These are phyloP conservation scores for Apiospora pterosperma DNA, from an alignment of 2,329 filamentous ascomycete genomes.

Conservation along the genomic window DNA sequence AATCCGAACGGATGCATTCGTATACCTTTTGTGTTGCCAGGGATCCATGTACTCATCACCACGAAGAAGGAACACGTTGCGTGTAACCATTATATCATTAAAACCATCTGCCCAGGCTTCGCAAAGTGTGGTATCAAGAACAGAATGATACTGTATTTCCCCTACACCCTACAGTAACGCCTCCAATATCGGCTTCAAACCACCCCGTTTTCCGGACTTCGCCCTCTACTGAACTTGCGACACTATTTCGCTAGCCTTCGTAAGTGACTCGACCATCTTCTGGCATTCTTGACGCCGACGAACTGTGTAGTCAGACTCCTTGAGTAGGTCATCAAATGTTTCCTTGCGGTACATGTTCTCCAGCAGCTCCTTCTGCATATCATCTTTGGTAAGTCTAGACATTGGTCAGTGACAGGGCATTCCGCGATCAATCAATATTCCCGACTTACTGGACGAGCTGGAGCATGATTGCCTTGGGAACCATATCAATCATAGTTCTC, in stretches of 20 bases:
- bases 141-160: neutral
- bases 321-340: slow-evolving; percentile 88
- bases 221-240: slow-evolving; percentile 62
- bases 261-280: slow-evolving; percentile 95
- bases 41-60: neutral
- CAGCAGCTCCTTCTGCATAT: slow-evolving; percentile 95
- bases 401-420: slow-evolving; percentile 14
- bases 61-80: neutral
- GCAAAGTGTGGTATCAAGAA: neutral
- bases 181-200: neutral
- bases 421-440: neutral
- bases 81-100: slow-evolving; percentile 1
- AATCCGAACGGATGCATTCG: neutral
- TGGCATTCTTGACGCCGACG: slow-evolving; percentile 95
- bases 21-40: neutral
- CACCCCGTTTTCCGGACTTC: neutral
- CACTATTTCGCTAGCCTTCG: slow-evolving; percentile 92
- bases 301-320: slow-evolving; percentile 97
- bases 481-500: slow-evolving; percentile 99
- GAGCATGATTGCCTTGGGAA: slow-evolving; percentile 98
- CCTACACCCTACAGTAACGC: neutral
- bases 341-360: slow-evolving; percentile 96
- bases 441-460: slow-evolving; percentile 88
- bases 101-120: neutral
- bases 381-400: slow-evolving; percentile 83